phyloP scores from a whole-genome alignment of 1,284 basidiomycete species.

The Stygiomarasmius scandens region DNA sequence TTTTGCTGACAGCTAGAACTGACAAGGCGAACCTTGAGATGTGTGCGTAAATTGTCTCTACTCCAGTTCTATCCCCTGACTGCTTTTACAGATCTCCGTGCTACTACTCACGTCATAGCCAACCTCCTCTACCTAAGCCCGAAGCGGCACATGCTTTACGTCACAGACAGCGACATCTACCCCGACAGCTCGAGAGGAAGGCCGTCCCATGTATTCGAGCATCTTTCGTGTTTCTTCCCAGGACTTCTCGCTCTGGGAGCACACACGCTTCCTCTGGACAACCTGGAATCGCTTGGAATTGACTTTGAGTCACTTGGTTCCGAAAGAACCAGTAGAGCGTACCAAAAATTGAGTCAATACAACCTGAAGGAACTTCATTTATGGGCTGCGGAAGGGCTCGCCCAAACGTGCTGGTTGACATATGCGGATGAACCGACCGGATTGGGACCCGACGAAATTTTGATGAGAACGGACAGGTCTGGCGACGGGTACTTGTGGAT shows the following conservation, averaged over 20 bases:
- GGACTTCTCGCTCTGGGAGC: constrained; percentile 77
- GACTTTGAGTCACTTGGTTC: constrained; percentile 38
- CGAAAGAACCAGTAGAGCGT: constrained; percentile 33
- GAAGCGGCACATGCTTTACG: constrained; percentile 67
- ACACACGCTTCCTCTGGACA: constrained; percentile 57
- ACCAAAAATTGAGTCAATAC: constrained; percentile 30
- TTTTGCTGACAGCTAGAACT: constrained; percentile 60
- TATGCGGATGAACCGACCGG: constrained; percentile 67
- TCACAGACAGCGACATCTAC: constrained; percentile 53
- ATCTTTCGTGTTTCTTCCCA: constrained; percentile 79
- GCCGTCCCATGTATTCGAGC: constrained; percentile 65
- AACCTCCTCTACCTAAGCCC: constrained; percentile 70
- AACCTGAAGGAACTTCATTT: constrained; percentile 40
- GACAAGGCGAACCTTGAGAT: constrained; percentile 62
- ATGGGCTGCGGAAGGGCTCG: constrained; percentile 72
- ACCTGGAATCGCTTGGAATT: constrained; percentile 47
- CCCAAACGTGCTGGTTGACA: constrained; percentile 64
- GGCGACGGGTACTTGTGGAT: constrained; percentile 51
- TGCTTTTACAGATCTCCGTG: constrained; percentile 54
- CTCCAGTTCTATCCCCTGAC: neutral
- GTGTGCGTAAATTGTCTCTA: constrained; percentile 49
- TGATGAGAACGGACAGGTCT: constrained; percentile 32
- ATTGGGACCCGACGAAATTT: constrained; percentile 61
- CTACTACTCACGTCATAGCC: constrained; percentile 62
- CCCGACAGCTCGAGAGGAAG: constrained; percentile 28